Base-by-base conservation (phyloP, 768 basidiomycete genomes). In the Mycena vitilis region DNA sequence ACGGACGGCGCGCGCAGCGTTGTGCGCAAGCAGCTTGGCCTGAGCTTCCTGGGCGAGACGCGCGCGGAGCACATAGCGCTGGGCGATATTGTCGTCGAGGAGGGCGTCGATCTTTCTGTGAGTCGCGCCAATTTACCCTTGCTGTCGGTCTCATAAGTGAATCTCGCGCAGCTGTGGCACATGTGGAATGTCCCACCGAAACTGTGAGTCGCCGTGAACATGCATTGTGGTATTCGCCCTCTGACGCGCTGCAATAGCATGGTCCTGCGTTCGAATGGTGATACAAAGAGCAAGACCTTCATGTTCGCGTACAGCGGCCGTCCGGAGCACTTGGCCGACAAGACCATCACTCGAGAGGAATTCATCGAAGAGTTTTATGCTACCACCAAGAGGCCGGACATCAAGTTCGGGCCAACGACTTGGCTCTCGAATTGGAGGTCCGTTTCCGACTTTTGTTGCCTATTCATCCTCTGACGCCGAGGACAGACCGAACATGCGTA, bases 401-500 rank as follows among this genome's bases (percentile, higher is more conserved):
- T 85, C n/a, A 63, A 75, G 40, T 73, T 84, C 47, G 77, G 72
- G 13, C 71, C 78, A n/a, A 49, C 79, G 5, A 54, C 75, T 8
- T 74, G 72, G 70, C 15, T 71, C 53, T 75, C 75, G 20, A 69
- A 75, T 20, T 82, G 75, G 57, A 66, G 76, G 81, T 80, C 9
- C 30, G 73, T 23, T 15, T 5, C 5, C 30, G 30, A 30, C 5
- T 30, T 5, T 30, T 30, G 30, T 30, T 5, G 30, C 15, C 40
- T 5, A 40, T 40, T 30, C 30, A 30, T 11, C 10, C 40, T 23
- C 49, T 36, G 36, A 13, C 9, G 2, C 8, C 9, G 18, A 10
- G 66, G n/a, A 55, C 61, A 34, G 86, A 36, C 81, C 85, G 1
- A 86, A 86, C 72, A 80, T 87, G 30, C 79, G 87, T 18, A 84